Conservation (phyloP, 1,139 yeast genomes). For the Debaryomyces psychrophilus region DNA sequence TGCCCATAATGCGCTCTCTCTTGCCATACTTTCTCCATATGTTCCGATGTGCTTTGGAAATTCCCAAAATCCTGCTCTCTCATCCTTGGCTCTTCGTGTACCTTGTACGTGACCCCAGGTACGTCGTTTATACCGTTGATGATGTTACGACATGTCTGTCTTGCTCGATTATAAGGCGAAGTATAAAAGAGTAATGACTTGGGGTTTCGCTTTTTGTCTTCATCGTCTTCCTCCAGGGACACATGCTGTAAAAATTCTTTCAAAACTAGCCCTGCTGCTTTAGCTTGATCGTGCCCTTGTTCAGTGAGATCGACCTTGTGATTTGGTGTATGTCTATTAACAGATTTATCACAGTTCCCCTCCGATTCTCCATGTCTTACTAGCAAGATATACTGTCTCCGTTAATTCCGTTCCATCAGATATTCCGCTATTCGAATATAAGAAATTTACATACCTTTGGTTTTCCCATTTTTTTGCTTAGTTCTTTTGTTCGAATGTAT, state of each 20-base stretch:
- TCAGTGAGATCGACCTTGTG: conserved; percentile 74
- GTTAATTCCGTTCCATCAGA: conserved; percentile 15
- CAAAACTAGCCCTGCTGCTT: conserved; percentile 65
- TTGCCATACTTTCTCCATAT: conserved; percentile 77
- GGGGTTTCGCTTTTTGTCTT: conserved; percentile 22
- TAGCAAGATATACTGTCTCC: conserved; percentile 62
- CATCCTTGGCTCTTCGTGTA: conserved; percentile 85
- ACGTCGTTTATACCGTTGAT: conserved; percentile 59
- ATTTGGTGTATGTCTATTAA: conserved; percentile 75
- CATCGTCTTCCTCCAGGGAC: conserved; percentile 35
- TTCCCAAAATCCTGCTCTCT: conserved; percentile 95
- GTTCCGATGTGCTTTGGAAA: conserved; percentile 76
- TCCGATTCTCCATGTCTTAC: conserved; percentile 92
- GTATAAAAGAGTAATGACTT: conserved; percentile 63
- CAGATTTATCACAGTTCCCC: conserved; percentile 81
- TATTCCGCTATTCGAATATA: neutral
- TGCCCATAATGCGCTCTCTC: conserved; percentile 90
- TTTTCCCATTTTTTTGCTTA: conserved; percentile 47
- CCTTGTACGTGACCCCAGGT: conserved; percentile 51
- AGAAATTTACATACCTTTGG: conserved; percentile 57
- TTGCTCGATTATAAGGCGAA: conserved; percentile 79
- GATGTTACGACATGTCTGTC: conserved; percentile 77
- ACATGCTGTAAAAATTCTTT: conserved; percentile 51
- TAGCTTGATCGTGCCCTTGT: conserved; percentile 70
- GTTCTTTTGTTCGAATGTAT: neutral